A percentile compares a stretch with the other conserved stretches of the same genome.
These are phyloP conservation scores for Anethum foeniculum DNA, from an alignment of 140 eudicot genomes.

Conservation along the genomic window DNA sequence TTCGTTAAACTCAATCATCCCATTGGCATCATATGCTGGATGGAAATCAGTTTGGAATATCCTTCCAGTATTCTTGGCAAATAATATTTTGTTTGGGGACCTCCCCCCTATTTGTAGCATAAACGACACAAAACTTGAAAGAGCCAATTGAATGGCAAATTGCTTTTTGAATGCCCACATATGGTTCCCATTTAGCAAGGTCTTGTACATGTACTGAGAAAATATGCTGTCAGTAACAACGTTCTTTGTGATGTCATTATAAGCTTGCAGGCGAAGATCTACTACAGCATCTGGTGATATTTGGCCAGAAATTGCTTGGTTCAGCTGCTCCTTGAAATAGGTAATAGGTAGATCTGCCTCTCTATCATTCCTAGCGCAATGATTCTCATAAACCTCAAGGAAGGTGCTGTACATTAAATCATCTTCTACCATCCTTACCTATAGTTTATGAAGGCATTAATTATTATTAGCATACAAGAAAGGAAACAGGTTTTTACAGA, in stretches of 20 bases:
- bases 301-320: constrained; percentile 93
- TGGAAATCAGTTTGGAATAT: constrained; percentile 96
- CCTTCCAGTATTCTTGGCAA: constrained; percentile 92
- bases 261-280: constrained; percentile 95
- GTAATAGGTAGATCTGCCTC: constrained; percentile 94
- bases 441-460: constrained; percentile 8
- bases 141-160: constrained; percentile 93
- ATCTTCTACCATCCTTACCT: constrained; percentile 99
- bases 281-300: constrained; percentile 89
- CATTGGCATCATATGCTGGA: constrained; percentile 94
- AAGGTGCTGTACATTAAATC: constrained; percentile 94
- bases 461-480: not conserved
- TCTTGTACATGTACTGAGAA: constrained; percentile 97
- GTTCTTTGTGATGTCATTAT: constrained; percentile 71
- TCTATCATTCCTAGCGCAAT: constrained; percentile 88
- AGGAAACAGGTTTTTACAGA: not conserved
- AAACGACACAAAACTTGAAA: constrained; percentile 84
- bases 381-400: constrained; percentile 98
- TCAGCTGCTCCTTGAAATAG: constrained; percentile 85
- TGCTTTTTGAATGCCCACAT: constrained; percentile 99
- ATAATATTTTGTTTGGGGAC: constrained; percentile 89
- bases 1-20: constrained; percentile 94
- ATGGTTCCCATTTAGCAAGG: constrained; percentile 70
- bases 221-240: constrained; percentile 70
- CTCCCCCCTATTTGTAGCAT: constrained; percentile 97